Base-by-base conservation (phyloP, 805 yeast genomes). In the Sugiyamaella smithiae region DNA sequence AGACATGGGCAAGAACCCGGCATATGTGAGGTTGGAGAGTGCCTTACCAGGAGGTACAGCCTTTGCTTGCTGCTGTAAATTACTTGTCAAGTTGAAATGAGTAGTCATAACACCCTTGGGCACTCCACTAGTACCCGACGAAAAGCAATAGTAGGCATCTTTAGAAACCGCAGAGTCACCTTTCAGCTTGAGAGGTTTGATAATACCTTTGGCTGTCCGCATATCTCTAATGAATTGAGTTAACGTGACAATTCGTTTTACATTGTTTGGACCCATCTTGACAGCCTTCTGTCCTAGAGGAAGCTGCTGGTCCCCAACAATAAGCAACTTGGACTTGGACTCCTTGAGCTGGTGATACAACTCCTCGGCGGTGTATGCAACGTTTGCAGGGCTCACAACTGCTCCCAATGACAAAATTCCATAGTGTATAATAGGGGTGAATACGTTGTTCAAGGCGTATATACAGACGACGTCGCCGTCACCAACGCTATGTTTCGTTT, bases 101-200 rank as follows among this genome's bases (percentile, higher is more conserved):
- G 80, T 74, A 52, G 84, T 69, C 23, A 81, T 78, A 22, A 84
- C 95, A 57, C 91, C 93, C 69, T 86, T 86, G 51, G 93, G 89
- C 28, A 80, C 75, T 45, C 91, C 91, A 5, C 66, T 56, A 8
- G 71, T 66, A 3, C 68, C 67, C 1, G 61, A 56, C 5, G 66
- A 64, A 48, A 64, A 62, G 55, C 64, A 59, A 52, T 57, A 59
- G 47, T 62, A 61, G 2, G 65, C 66, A 14, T 45, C 53, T 17
- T 55, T 51, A 8, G 29, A 8, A 5, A n/a, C 17, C 26, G 43
- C 37, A 5, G 14, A n/a, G 5, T 23, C 23, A 17, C 47, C 45
- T 2, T 12, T 16, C 3, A 43, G 26, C 6, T 14, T 11, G 6
- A 26, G 14, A 11, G 44, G 44, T 5, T 26, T n/a, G n/a, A 19